Conservation (phyloP, 495 filamentous ascomycete genomes). For the Sphaerosporella brunnea region DNA sequence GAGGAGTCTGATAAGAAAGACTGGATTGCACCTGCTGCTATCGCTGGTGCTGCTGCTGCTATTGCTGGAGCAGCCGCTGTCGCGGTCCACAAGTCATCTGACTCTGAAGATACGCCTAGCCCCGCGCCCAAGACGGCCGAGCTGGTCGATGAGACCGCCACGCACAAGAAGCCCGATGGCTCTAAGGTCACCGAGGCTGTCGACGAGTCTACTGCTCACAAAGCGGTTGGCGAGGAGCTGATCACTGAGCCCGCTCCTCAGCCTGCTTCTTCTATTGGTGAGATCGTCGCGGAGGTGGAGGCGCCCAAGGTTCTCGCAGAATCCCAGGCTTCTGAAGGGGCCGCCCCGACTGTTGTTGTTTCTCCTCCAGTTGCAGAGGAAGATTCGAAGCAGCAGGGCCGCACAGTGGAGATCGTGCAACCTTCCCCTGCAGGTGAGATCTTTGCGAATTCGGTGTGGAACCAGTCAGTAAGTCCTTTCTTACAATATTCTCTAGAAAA, state of each 20-base stretch:
- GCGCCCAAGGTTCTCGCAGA: conserved; percentile 8
- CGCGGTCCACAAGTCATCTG: not conserved
- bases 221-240: conserved; percentile 7
- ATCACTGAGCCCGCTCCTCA: conserved; percentile 18
- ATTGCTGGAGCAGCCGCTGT: conserved; percentile 11
- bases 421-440: conserved; percentile 26
- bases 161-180: not conserved
- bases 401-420: conserved; percentile 18
- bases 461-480: conserved; percentile 25
- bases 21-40: conserved; percentile 13
- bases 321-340: conserved; percentile 5
- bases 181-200: not conserved
- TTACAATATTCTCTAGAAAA: conserved; percentile 27
- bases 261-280: conserved; percentile 11
- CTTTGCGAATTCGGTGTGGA: conserved; percentile 26
- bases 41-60: conserved; percentile 10
- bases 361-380: conserved; percentile 14
- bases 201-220: conserved; percentile 6
- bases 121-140: not conserved
- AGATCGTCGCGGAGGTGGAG: conserved; percentile 8
- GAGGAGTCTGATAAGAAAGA: conserved; percentile 6
- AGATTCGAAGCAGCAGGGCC: conserved; percentile 5
- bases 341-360: conserved; percentile 19
- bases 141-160: conserved; percentile 1
- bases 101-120: not conserved